Conservation (phyloP, 2,329 filamentous ascomycete genomes). For the Venturia carpophila region DNA sequence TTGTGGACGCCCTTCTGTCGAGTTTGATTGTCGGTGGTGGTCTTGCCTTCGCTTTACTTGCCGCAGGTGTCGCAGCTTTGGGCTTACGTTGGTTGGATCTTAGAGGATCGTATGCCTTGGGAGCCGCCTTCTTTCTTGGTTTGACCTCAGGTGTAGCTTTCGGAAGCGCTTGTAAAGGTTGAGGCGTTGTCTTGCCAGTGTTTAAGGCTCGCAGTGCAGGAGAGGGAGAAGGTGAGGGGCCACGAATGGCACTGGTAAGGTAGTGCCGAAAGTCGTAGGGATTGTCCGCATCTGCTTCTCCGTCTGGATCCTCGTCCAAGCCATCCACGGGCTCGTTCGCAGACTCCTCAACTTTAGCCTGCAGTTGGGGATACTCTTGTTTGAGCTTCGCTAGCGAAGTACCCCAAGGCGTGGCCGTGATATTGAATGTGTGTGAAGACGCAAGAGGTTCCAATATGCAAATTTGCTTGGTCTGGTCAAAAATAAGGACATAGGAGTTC, state of each 20-base stretch:
- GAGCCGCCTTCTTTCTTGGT: conserved; percentile 1
- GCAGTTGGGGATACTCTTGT: conserved; percentile 60
- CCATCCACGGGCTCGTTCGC: conserved; percentile 25
- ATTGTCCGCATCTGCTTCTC: conserved; percentile 36
- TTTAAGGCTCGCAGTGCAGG: conserved; percentile 8
- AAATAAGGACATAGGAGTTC: conserved; percentile 52
- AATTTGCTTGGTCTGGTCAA: conserved; percentile 63
- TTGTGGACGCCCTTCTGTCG: conserved; percentile 30
- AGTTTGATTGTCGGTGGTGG: conserved; percentile 27
- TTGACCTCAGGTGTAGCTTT: conserved; percentile 9
- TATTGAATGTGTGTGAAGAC: conserved; percentile 81
- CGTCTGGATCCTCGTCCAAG: conserved; percentile 25
- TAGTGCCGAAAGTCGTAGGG: conserved; percentile 45
- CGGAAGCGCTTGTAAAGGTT: background rate
- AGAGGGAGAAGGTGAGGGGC: conserved; percentile 5
- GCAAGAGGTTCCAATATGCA: conserved; percentile 78
- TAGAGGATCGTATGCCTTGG: conserved; percentile 16
- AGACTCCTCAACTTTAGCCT: conserved; percentile 25
- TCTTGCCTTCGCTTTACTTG: conserved; percentile 22
- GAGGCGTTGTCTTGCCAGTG: conserved; percentile 1
- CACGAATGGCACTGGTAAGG: conserved; percentile 25
- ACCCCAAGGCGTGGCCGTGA: conserved; percentile 61
- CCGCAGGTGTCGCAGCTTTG: conserved; percentile 1
- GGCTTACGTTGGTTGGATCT: conserved; percentile 12
- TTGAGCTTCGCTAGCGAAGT: conserved; percentile 55